Conservation (phyloP, 495 filamentous ascomycete species). For the Penicillium steckii region DNA sequence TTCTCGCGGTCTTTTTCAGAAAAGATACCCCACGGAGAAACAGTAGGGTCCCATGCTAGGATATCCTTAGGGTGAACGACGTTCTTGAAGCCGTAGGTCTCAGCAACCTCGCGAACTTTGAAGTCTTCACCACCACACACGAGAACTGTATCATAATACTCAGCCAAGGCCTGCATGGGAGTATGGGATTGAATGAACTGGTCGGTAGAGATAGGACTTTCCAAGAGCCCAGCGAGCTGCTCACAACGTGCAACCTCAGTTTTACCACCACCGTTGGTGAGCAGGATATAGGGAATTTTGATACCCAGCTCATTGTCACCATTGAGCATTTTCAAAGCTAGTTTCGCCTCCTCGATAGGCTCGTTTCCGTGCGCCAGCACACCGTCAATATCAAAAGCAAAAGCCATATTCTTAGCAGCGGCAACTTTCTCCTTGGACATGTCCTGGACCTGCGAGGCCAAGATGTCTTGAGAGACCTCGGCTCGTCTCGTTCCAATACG, state of each 20-base stretch:
- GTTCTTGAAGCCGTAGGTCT: constrained; percentile 86
- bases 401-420: constrained; percentile 70
- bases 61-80: constrained; percentile 89
- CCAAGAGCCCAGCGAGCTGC: constrained; percentile 73
- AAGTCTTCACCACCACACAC: constrained; percentile 87
- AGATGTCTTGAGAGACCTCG: constrained; percentile 60
- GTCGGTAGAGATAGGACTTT: constrained; percentile 70
- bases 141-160: constrained; percentile 78
- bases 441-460: constrained; percentile 72
- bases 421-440: constrained; percentile 65
- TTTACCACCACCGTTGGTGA: constrained; percentile 94
- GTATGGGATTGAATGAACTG: constrained; percentile 96
- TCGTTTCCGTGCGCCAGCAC: constrained; percentile 78
- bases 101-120: constrained; percentile 80
- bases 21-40: constrained; percentile 78
- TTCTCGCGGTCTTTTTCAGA: constrained; percentile 63
- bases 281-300: constrained; percentile 86
- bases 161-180: constrained; percentile 85
- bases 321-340: constrained; percentile 83
- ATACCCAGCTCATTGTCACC: constrained; percentile 83
- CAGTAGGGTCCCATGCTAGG: constrained; percentile 76
- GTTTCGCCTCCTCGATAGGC: constrained; percentile 77
- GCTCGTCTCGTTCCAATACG: constrained; percentile 55
- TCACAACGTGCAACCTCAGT: constrained; percentile 79
- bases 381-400: constrained; percentile 91